Evolutionary conservation across 257 asterid species (phyloP).

Genomic region (Solanum paucissectum): DNA sequence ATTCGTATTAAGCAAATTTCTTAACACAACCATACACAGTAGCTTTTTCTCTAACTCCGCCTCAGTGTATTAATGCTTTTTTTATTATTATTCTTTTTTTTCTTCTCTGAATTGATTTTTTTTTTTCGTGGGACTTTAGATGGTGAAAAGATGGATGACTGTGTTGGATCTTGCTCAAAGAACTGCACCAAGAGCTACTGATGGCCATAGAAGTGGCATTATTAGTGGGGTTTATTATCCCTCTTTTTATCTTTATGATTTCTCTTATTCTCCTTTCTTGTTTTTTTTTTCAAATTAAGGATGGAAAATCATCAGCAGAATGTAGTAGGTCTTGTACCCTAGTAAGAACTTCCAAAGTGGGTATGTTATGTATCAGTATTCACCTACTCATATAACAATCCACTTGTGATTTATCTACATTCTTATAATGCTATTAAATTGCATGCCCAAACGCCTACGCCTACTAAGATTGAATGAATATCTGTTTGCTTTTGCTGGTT

Average conservation of each 20-base stretch:
- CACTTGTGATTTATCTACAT: neutral
- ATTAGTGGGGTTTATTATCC: neutral
- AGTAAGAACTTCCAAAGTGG: neutral
- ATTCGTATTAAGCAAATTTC: neutral
- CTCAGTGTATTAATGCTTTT: neutral
- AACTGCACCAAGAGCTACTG: constrained; percentile 53
- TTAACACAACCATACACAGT: neutral
- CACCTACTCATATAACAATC: neutral
- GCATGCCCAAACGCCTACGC: too few relatives aligned
- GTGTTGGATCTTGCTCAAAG: constrained; percentile 84
- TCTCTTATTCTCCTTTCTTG: neutral
- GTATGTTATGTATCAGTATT: neutral
- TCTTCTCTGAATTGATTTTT: neutral
- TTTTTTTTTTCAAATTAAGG: neutral
- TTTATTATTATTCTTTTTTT: neutral
- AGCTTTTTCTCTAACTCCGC: neutral
- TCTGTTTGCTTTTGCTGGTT: neutral
- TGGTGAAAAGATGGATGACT: constrained; percentile 62
- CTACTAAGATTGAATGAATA: neutral
- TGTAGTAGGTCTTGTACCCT: neutral
- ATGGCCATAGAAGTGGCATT: constrained; percentile 5
- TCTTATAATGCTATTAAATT: accelerated
- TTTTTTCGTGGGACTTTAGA: constrained; percentile 13
- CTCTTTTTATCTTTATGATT: neutral
- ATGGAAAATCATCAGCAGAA: neutral